Evolutionary conservation across 139 green algal genomes (phyloP), one percentile per base, ranked within the genome.

Genomic region (Nannochloris sp.): DNA sequence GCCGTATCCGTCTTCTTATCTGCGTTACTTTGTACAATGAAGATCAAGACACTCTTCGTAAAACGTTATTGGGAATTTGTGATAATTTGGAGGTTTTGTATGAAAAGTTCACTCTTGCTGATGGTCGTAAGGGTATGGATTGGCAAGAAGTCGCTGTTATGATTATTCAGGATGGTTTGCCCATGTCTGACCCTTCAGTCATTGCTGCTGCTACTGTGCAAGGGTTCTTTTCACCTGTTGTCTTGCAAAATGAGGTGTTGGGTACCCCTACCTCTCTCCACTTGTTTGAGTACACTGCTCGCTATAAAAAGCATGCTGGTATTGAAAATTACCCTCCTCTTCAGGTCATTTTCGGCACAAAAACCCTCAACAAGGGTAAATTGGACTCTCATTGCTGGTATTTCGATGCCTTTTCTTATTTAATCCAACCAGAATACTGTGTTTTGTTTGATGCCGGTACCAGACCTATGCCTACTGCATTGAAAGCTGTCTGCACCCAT

Each of bases 11-110:
- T 44, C 64, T 78, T 34, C 46, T 78, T 23, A 73, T 78, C 45
- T 78, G 71, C 31, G 64, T 78, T 19, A 78, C 71, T 4, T 63
- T 78, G 10, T 78, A 78, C 58, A 78, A 78, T 23, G 71, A 78
- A n/a, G 71, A 78, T 61, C 64, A 73, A 29, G 71, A 78, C 15
- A 78, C 71, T 30, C 71, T 78, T 59, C 35, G 64, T 36, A 78
- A 78, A 53, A 78, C 71, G 10, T 68, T 78, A n/a, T 35, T 73
- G 27, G 71, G 71, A 7, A 73, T 78, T 19, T 78, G 71, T 57
- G 71, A 78, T 64, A 73, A 73, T 44, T 37, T 78, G 14, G 71
- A 78, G 58, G 64, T 73, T 24, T 39, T 78, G 25, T 78, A 78
- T 62, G 62, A 67, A 25, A 67, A 78, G 37, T 78, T 72, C 19